Evolutionary conservation across 2,329 filamentous ascomycete species (phyloP).

Genomic region (Graphiopsis chlorocephala): DNA sequence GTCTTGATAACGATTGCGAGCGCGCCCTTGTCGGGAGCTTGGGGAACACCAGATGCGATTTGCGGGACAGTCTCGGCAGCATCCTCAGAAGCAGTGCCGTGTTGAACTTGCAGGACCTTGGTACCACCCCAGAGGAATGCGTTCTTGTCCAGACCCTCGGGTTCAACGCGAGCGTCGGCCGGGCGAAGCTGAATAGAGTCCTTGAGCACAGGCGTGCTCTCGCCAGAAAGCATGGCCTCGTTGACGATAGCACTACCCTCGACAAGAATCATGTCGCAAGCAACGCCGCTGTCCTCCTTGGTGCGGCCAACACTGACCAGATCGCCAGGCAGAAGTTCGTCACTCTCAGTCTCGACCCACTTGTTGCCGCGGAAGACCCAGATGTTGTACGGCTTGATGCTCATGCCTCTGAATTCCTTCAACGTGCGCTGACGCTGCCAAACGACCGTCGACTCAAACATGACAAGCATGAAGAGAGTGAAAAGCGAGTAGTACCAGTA

Average conservation of each 20-base stretch:
- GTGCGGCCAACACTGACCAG: conserved; percentile 88
- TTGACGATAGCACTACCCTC: conserved; percentile 97
- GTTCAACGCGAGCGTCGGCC: conserved; percentile 73
- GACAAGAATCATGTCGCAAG: conserved; percentile 93
- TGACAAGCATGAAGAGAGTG: conserved; percentile 96
- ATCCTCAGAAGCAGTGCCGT: conserved; percentile 75
- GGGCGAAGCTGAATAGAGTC: conserved; percentile 92
- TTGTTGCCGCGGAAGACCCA: conserved; percentile 84
- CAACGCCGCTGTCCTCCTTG: conserved; percentile 94
- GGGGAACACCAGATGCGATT: conserved; percentile 70
- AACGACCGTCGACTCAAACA: conserved; percentile 96
- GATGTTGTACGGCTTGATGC: conserved; percentile 96
- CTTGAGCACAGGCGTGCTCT: conserved; percentile 94
- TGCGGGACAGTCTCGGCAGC: conserved; percentile 57
- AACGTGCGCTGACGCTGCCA: conserved; percentile 97
- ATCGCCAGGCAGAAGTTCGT: conserved; percentile 89
- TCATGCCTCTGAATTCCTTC: conserved; percentile 97
- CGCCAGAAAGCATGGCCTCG: conserved; percentile 97
- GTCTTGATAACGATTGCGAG: conserved; percentile 95
- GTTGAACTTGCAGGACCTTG: conserved; percentile 93
- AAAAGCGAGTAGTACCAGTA: conserved; percentile 99
- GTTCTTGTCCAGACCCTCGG: conserved; percentile 93
- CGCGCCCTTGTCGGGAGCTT: conserved; percentile 89
- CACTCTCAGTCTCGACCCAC: conserved; percentile 86
- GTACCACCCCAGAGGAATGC: conserved; percentile 95